A percentile compares a stretch with the other conserved stretches of the same genome.
Evolutionary conservation across 2,329 filamentous ascomycete genomes (phyloP).

Genomic region (Calonectria pseudoreteaudii): DNA sequence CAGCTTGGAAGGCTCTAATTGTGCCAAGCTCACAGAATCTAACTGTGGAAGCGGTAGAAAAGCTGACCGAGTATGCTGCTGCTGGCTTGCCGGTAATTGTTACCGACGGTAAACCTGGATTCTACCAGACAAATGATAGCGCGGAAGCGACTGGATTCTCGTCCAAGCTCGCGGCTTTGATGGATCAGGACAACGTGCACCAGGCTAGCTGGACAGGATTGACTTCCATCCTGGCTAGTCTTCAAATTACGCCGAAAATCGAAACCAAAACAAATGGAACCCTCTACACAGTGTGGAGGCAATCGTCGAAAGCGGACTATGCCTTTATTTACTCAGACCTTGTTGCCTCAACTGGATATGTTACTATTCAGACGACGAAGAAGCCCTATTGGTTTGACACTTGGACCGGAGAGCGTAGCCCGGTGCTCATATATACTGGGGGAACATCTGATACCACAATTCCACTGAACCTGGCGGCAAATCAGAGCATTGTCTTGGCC

Average conservation of each 20-base stretch:
- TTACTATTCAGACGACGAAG: not conserved
- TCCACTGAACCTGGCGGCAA: constrained; percentile 4
- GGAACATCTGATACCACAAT: not conserved
- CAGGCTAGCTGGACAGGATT: not conserved
- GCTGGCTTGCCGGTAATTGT: constrained; percentile 12
- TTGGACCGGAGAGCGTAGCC: constrained; percentile 4
- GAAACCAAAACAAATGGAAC: not conserved
- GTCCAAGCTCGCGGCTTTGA: not conserved
- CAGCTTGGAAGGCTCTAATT: not conserved
- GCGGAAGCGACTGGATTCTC: not conserved
- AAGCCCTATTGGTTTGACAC: constrained; percentile 1
- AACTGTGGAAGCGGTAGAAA: not conserved
- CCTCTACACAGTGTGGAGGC: constrained; percentile 2
- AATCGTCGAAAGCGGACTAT: not conserved
- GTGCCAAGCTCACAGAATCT: not conserved
- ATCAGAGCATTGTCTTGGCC: constrained; percentile 6
- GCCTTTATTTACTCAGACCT: constrained; percentile 13
- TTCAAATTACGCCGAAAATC: not conserved
- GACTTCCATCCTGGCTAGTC: not conserved
- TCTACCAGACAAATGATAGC: not conserved
- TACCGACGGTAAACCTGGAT: not conserved
- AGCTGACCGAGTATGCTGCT: not conserved
- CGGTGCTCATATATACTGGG: not conserved
- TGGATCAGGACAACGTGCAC: not conserved
- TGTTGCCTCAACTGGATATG: not conserved